Evolutionary conservation across 768 basidiomycete genomes (phyloP), one percentile per base, ranked within the genome.

Genomic region (Hericium coralloides): DNA sequence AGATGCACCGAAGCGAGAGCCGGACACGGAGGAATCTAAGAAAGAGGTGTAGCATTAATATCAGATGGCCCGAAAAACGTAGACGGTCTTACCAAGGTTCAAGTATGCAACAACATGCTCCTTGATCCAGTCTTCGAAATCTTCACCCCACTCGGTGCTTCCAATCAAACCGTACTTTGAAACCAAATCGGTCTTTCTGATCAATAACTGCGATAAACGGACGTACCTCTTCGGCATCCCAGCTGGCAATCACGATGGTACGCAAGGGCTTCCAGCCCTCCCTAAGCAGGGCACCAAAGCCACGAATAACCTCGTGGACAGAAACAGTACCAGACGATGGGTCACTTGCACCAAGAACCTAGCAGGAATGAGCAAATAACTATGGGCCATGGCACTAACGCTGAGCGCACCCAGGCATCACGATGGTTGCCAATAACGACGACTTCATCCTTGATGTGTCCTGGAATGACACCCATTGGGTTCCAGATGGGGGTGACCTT

Each of bases 121-220:
- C 41, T 80, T 76, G 39, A 98, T 82, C 83, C 88, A 95, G 15
- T 81, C 76, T 0, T 83, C 66, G 65, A 95, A 98, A 66, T 98
- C 95, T 68, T 98, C 95, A 2, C 85, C 92, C 81, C 87, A 95
- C 70, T 98, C 95, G 3, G 91, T 95, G 64, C 85, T 89, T 25
- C 95, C 95, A 38, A 91, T 67, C 43, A 92, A 76, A 23, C 89
- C 89, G 54, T 80, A 79, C 77, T 79, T 61, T 7, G 51, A 12
- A 54, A 23, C 47, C 12, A 22, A 39, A 23, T 38, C 38, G 23
- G 47, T 20, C 41, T 20, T 5, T 12, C 15, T 25, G 12, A 39
- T 38, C 20, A 43, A 15, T 1, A 58, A 6, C 14, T 31, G n/a
- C 39, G 48, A 12, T 18, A 22, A 25, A 20, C 10, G 39, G 5